Evolutionary conservation across 805 yeast species (phyloP), one percentile per base, ranked within the genome.

Genomic region (Scheffersomyces lignosus): DNA sequence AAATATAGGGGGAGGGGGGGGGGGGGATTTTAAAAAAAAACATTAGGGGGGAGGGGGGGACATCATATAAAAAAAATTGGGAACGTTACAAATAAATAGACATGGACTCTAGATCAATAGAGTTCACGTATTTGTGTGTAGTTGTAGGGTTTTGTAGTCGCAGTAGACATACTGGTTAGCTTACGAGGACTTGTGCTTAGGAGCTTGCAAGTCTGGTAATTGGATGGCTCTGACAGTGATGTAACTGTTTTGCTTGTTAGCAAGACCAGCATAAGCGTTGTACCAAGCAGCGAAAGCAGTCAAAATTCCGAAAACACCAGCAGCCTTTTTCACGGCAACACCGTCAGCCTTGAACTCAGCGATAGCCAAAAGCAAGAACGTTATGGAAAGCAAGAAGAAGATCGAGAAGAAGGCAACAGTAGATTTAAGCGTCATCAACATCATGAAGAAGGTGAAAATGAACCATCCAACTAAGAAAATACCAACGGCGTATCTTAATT

Each of bases 171-270:
- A n/a, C n/a, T n/a, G n/a, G n/a, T n/a, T n/a, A n/a, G n/a, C n/a
- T n/a, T n/a, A n/a, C n/a, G n/a, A n/a, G n/a, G n/a, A 20, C 24
- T 20, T 20, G 7, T 10, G 7, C 24, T 20, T 20, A 20, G 9
- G 24, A 25, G 38, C 43, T 32, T 42, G 41, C 30, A 45, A 54
- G 43, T 54, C 64, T 29, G 83, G 83, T 75, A 80, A 77, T 35
- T 67, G 77, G 18, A 74, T 50, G 15, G 77, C 77, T 48, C 66
- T 64, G 29, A 70, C 66, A 18, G 73, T 64, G 30, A 83, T 31
- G 54, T 80, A 83, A 4, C 87, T 66, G 59, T 84, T 85, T 52
- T 79, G 82, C 25, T 63, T 65, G 41, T 74, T 83, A 20, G 87
- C 70, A 27, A 69, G 44, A 64, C 74, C 74, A 13, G 73, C 73